phyloP scores from a whole-genome alignment of 768 basidiomycete species.

The Fomitopsis pulvina region DNA sequence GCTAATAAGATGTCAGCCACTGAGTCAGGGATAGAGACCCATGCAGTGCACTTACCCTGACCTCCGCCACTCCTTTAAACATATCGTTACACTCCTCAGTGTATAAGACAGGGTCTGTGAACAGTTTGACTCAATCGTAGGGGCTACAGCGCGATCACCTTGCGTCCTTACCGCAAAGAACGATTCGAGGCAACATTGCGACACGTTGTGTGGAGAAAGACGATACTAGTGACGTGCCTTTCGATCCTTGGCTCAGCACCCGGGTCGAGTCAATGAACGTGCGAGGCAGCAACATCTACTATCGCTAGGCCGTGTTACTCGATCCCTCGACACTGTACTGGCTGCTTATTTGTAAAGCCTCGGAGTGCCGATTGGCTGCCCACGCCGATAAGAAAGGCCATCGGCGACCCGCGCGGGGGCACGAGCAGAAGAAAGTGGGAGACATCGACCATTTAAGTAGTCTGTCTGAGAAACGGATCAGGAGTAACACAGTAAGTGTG shows the following conservation, averaged over 20 bases:
- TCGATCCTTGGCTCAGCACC: background rate
- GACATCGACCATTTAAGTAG: no score
- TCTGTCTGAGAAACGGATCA: no score
- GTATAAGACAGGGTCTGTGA: conserved; percentile 70
- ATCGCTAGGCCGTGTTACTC: no score
- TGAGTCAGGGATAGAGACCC: background rate
- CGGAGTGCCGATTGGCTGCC: no score
- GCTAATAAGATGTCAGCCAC: conserved; percentile 8
- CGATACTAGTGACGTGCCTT: background rate
- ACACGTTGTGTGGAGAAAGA: background rate
- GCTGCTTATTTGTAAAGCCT: no score
- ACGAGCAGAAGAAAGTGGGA: no score
- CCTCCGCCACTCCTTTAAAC: conserved; percentile 62
- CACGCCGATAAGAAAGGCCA: no score
- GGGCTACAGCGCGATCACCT: background rate
- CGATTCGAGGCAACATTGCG: conserved; percentile 8
- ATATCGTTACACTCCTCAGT: conserved; percentile 63
- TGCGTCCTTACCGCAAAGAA: conserved; percentile 13
- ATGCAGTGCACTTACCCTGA: conserved; percentile 53
- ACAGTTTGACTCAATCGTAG: background rate
- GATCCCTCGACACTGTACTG: no score
- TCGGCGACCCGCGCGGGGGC: no score
- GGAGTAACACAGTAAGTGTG: no score
- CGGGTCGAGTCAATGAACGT: background rate
- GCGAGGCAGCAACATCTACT: background rate